phyloP scores from a whole-genome alignment of 2,329 filamentous ascomycete genomes.

The Fusarium fujikuroi region DNA sequence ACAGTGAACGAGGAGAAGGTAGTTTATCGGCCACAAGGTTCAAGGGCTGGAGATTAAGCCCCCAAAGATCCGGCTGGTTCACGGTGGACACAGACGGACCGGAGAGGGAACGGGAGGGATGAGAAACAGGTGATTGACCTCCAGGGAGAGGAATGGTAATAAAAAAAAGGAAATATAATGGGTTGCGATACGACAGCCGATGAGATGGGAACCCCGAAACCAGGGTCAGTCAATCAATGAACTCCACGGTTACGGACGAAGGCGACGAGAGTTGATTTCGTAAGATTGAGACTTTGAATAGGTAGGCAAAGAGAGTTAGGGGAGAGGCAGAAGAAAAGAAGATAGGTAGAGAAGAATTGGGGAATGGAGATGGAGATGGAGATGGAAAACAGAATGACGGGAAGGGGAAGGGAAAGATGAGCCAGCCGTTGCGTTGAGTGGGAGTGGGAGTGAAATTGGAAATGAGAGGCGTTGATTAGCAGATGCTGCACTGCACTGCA shows the following conservation, averaged over 20 bases:
- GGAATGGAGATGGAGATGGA: background rate
- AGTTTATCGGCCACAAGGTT: constrained; percentile 19
- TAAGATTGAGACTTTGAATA: constrained; percentile 4
- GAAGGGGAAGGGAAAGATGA: constrained; percentile 12
- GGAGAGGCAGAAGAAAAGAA: background rate
- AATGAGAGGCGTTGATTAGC: constrained; percentile 43
- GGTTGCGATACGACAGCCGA: constrained; percentile 17
- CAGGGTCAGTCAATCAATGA: constrained; percentile 31
- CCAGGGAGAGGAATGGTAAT: constrained; percentile 45
- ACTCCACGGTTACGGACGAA: background rate
- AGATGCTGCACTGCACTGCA: background rate
- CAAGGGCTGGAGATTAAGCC: constrained; percentile 23
- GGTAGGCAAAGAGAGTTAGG: background rate
- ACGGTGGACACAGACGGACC: constrained; percentile 11
- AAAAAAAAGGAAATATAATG: constrained; percentile 40
- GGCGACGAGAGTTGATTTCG: constrained; percentile 15
- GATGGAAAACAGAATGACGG: constrained; percentile 7
- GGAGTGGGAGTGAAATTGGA: constrained; percentile 25
- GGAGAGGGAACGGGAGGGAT: constrained; percentile 33
- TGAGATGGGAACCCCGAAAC: constrained; percentile 23
- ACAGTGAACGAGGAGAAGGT: constrained; percentile 4
- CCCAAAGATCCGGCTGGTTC: constrained; percentile 14
- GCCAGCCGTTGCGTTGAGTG: background rate
- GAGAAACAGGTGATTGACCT: constrained; percentile 43
- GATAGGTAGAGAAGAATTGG: background rate